Conservation (phyloP, 1,284 basidiomycete genomes). For the Athelia psychrophila region DNA sequence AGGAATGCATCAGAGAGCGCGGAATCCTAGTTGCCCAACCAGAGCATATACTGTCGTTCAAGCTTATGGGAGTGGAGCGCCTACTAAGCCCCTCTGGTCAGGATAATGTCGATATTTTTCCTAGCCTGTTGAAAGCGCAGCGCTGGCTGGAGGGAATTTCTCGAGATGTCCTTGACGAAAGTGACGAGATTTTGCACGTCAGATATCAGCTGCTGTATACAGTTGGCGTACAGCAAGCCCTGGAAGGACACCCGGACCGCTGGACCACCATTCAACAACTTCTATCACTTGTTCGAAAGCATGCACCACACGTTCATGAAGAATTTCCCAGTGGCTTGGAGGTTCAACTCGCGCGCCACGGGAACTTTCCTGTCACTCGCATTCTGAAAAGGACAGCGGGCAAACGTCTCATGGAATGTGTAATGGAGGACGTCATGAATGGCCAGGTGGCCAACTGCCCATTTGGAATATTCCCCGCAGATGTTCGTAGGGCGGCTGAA, state of each 20-base stretch:
- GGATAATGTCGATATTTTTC: not conserved
- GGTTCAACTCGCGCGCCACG: not conserved
- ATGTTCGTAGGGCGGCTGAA: slow-evolving; percentile 6
- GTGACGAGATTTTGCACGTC: slow-evolving; percentile 48
- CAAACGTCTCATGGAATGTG: not conserved
- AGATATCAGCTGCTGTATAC: slow-evolving; percentile 51
- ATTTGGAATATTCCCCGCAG: slow-evolving; percentile 15
- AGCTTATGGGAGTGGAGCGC: slow-evolving; percentile 39
- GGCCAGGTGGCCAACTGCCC: slow-evolving; percentile 17
- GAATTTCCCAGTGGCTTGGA: not conserved
- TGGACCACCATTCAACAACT: slow-evolving; percentile 44
- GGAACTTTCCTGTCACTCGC: not conserved
- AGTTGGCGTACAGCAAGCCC: slow-evolving; percentile 32
- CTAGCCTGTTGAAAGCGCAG: slow-evolving; percentile 21
- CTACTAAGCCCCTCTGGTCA: slow-evolving; percentile 10
- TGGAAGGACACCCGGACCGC: slow-evolving; percentile 44
- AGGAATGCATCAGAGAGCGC: slow-evolving; percentile 32
- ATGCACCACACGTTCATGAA: not conserved
- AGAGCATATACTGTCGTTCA: slow-evolving; percentile 51
- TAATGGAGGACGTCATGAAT: slow-evolving; percentile 17
- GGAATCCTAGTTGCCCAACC: slow-evolving; percentile 49
- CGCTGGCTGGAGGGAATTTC: slow-evolving; percentile 31
- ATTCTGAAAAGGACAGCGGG: not conserved
- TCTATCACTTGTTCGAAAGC: slow-evolving; percentile 19
- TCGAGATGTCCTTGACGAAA: slow-evolving; percentile 52